Base-by-base conservation (phyloP, 768 basidiomycete species). In the Russula earlei region DNA sequence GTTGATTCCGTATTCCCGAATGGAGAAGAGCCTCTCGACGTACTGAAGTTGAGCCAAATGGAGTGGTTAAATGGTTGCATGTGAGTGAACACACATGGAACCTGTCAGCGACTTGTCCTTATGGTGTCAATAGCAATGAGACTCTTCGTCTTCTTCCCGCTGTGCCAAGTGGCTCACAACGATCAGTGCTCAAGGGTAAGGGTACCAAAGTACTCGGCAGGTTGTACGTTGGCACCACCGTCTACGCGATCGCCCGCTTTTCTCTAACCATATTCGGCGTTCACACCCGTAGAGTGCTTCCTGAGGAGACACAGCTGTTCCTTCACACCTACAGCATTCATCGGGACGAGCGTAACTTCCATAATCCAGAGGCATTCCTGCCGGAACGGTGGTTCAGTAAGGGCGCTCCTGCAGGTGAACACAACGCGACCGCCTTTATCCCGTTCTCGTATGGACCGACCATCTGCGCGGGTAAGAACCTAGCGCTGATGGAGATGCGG, bases 111-210 rank as follows among this genome's bases (percentile, higher is more conserved):
- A 20, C 7, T 31, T 2, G 8, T 33, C 4, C 9, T 31, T 38
- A 12, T 19, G 15, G 46, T 50, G 43, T 55, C 4, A 41, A 52
- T n/a, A 80, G 79, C 58, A 78, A 79, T 38, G 80, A 81, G 55
- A 66, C 71, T 1, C 66, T 81, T 29, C 73, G 79, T 36, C 67
- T 81, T 20, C 72, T 72, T 55, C 77, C 79, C 14, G 71, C 80
- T 12, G 66, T 80, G 34, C 71, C 78, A 34, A 74, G 72, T 48
- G 76, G 76, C 27, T 70, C 72, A 42, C 75, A 76, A 55, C 75
- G 79, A 33, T 68, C 67, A 14, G 66, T 69, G 5, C 69, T 66
- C 2, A 66, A 59, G 47, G 67, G 70, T 15, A 69, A 65, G 40
- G 73, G 69, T 9, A 0, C 75, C 75, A 0, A 20, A 48, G 22